Conservation (phyloP, 2,329 filamentous ascomycete genomes). For the Penicillium hordei region DNA sequence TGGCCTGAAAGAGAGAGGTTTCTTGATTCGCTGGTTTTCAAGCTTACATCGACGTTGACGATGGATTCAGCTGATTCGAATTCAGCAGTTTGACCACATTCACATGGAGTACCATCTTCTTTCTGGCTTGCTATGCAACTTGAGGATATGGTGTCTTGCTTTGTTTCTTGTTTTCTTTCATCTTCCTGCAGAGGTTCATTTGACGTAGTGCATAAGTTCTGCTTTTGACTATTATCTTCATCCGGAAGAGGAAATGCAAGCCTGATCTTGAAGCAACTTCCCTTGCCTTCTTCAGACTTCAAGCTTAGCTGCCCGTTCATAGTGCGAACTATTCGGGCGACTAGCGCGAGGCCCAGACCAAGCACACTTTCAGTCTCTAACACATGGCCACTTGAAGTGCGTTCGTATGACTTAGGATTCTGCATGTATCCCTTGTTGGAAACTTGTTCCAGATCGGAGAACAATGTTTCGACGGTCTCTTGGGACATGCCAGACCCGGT, state of each 20-base stretch:
- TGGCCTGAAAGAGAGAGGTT: constrained; percentile 12
- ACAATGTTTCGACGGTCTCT: constrained; percentile 58
- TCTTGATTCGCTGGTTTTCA: constrained; percentile 15
- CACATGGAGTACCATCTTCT: constrained; percentile 7
- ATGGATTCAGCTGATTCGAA: neutral
- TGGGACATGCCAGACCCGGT: constrained; percentile 66
- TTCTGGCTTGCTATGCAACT: neutral
- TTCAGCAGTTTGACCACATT: constrained; percentile 11
- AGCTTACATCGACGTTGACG: constrained; percentile 14
- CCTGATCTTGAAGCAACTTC: constrained; percentile 76
- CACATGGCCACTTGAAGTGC: constrained; percentile 32
- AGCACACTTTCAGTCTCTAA: constrained; percentile 52
- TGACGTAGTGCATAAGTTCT: neutral
- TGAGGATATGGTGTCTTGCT: neutral
- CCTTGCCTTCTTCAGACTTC: constrained; percentile 77
- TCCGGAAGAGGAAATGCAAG: constrained; percentile 69
- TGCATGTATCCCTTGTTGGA: constrained; percentile 53
- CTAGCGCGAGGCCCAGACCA: constrained; percentile 77
- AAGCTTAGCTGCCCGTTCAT: constrained; percentile 84
- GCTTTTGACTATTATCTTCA: constrained; percentile 23
- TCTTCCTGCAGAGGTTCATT: neutral
- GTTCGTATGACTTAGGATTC: constrained; percentile 18
- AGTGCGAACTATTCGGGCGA: constrained; percentile 76
- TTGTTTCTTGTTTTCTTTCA: neutral
- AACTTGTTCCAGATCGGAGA: constrained; percentile 66